A percentile compares a stretch with the other conserved stretches of the same genome.
phyloP scores from a whole-genome alignment of 176 grass and related monocot genomes.

The Pontederia crassipes region DNA sequence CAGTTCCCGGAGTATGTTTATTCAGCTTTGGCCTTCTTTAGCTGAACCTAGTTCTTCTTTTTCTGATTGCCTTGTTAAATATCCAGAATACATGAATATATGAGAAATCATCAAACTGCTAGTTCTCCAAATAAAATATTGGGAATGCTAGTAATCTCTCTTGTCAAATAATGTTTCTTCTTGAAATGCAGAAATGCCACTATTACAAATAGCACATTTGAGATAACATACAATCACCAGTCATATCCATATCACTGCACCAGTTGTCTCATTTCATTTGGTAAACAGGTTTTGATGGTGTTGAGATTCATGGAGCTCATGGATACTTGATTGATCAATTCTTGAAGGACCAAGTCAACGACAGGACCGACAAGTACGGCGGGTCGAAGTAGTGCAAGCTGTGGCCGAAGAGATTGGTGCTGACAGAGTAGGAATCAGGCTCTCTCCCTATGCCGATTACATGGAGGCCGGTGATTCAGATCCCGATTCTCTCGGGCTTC shows the following conservation, averaged over 20 bases:
- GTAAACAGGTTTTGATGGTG: slow-evolving; percentile 39
- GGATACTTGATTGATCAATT: slow-evolving; percentile 53
- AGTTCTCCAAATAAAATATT: too few relatives aligned
- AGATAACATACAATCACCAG: not conserved
- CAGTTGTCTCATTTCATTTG: not conserved
- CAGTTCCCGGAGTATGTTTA: too few relatives aligned
- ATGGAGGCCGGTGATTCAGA: slow-evolving; percentile 28
- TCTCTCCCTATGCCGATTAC: slow-evolving; percentile 32
- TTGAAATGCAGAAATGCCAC: too few relatives aligned
- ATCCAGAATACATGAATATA: too few relatives aligned
- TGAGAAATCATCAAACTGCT: too few relatives aligned
- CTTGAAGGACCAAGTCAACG: slow-evolving; percentile 47
- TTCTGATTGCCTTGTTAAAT: too few relatives aligned
- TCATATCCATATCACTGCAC: not conserved
- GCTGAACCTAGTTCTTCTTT: too few relatives aligned
- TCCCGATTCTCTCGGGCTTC: slow-evolving; percentile 18
- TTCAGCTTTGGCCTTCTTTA: too few relatives aligned
- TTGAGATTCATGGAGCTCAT: slow-evolving; percentile 41
- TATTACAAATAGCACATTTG: not conserved
- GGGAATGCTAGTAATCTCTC: too few relatives aligned
- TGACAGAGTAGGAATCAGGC: slow-evolving; percentile 3
- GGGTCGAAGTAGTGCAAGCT: slow-evolving; percentile 29
- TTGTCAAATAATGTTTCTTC: too few relatives aligned
- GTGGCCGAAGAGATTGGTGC: slow-evolving; percentile 26
- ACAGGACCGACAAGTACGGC: slow-evolving; percentile 38